These are phyloP conservation scores for Pinus albicaulis DNA, from an alignment of 75 land plant species.

Conservation along the genomic window DNA sequence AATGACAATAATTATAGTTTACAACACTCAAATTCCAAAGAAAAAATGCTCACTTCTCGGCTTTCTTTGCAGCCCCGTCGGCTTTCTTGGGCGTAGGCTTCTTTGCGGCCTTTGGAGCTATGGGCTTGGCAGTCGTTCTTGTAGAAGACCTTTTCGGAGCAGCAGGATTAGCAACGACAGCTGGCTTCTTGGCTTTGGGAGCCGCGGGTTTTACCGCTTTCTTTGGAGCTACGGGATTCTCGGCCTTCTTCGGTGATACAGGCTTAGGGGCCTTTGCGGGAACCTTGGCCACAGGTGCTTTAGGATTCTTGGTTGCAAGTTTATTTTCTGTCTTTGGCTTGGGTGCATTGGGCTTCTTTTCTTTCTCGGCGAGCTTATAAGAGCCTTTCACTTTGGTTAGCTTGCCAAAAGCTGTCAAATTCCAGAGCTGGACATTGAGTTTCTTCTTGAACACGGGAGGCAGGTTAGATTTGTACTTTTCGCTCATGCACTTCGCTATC, in stretches of 20 bases:
- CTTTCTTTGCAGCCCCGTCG: neutral
- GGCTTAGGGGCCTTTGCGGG: constrained; percentile 14
- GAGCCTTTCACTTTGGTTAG: constrained; percentile 75
- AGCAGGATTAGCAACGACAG: neutral
- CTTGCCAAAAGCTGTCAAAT: constrained; percentile 50
- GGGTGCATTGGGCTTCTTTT: neutral
- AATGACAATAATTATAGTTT: no score
- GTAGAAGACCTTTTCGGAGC: constrained; percentile 7
- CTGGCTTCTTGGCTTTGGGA: constrained; percentile 18
- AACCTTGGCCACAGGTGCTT: constrained; percentile 10
- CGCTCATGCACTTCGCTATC: constrained; percentile 71
- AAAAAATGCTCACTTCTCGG: no score
- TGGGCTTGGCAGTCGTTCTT: neutral
- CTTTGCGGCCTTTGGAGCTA: neutral
- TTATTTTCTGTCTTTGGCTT: constrained; percentile 17
- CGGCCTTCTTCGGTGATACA: neutral
- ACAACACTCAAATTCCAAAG: no score
- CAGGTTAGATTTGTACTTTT: constrained; percentile 49
- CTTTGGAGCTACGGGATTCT: neutral
- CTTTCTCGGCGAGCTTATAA: constrained; percentile 57
- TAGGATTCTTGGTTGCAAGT: constrained; percentile 17
- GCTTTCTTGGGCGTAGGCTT: neutral
- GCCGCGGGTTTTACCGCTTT: neutral
- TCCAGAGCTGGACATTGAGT: constrained; percentile 52
- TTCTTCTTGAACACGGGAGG: constrained; percentile 76